Conservation (phyloP, 495 filamentous ascomycete genomes). For the Penicillium coprophilum region DNA sequence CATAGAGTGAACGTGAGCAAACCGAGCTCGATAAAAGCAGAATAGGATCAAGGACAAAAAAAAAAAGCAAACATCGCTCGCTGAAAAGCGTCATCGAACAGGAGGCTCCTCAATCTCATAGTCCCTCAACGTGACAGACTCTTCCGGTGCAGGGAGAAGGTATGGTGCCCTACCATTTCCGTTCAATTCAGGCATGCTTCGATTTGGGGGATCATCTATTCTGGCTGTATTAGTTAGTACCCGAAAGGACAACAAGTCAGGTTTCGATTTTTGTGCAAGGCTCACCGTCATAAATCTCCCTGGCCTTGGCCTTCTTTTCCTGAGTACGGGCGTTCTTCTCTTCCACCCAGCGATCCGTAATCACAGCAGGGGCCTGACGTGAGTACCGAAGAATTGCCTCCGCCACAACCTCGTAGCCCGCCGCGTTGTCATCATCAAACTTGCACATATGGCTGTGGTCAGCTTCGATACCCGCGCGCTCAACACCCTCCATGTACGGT, state of each 20-base stretch:
- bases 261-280: slow-evolving; percentile 6
- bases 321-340: slow-evolving; percentile 56
- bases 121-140: slow-evolving; percentile 34
- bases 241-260: not conserved
- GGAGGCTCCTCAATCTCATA: slow-evolving; percentile 46
- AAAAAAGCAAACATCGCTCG: not conserved
- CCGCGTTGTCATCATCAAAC: slow-evolving; percentile 68
- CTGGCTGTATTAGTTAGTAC: slow-evolving; percentile 20
- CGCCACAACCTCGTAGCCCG: slow-evolving; percentile 72
- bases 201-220: slow-evolving; percentile 21
- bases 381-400: slow-evolving; percentile 72
- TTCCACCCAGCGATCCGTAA: slow-evolving; percentile 61
- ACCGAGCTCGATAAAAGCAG: slow-evolving; percentile 1
- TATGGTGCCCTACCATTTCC: slow-evolving; percentile 32
- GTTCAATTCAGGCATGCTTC: slow-evolving; percentile 29
- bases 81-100: slow-evolving; percentile 15
- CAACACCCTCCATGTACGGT: slow-evolving; percentile 71
- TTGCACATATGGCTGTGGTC: slow-evolving; percentile 90
- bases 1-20: not conserved
- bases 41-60: slow-evolving; percentile 4
- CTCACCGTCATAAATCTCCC: slow-evolving; percentile 41
- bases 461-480: slow-evolving; percentile 75
- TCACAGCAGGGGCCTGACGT: slow-evolving; percentile 54
- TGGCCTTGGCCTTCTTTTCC: slow-evolving; percentile 37
- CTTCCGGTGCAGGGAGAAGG: slow-evolving; percentile 29